Evolutionary conservation across 306 rosid species (phyloP).

Genomic region (Quercus dentata): DNA sequence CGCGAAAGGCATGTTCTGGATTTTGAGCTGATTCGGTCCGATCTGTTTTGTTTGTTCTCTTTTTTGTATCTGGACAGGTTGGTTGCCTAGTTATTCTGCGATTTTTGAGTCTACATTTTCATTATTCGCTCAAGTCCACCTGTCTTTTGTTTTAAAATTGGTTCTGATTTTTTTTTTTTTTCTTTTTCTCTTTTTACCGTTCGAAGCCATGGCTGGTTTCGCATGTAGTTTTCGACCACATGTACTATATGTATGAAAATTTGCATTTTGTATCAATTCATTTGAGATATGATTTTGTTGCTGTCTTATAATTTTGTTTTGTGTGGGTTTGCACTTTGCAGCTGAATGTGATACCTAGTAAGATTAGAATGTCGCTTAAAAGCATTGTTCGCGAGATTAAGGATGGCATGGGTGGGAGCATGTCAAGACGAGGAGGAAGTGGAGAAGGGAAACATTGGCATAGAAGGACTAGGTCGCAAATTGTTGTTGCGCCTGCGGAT

Average conservation of each 20-base stretch:
- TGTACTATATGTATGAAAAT: no score
- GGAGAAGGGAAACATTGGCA: conserved; percentile 52
- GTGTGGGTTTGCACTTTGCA: no score
- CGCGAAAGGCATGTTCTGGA: neutral
- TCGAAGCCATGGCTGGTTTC: neutral
- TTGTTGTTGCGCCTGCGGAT: conserved; percentile 52
- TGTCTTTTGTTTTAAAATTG: no score
- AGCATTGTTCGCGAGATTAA: conserved; percentile 63
- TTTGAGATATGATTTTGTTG: no score
- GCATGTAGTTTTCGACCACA: neutral
- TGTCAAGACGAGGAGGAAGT: conserved; percentile 54
- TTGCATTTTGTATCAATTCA: no score
- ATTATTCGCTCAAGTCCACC: neutral
- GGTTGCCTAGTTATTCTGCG: conserved; percentile 11
- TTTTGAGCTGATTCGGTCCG: conserved; percentile 18
- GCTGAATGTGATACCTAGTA: conserved; percentile 8
- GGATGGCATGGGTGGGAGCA: conserved; percentile 70
- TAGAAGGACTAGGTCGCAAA: conserved; percentile 56
- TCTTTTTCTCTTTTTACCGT: no score
- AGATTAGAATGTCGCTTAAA: conserved; percentile 59
- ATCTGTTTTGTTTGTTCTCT: conserved; percentile 18
- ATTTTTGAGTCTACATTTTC: conserved; percentile 19
- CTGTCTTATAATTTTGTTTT: no score
- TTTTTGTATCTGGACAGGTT: conserved; percentile 31
- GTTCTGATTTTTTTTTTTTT: no score